Evolutionary conservation across 73 alveolate genomes (phyloP), one percentile per base, ranked within the genome.

Genomic region (Paramecium octaurelia): DNA sequence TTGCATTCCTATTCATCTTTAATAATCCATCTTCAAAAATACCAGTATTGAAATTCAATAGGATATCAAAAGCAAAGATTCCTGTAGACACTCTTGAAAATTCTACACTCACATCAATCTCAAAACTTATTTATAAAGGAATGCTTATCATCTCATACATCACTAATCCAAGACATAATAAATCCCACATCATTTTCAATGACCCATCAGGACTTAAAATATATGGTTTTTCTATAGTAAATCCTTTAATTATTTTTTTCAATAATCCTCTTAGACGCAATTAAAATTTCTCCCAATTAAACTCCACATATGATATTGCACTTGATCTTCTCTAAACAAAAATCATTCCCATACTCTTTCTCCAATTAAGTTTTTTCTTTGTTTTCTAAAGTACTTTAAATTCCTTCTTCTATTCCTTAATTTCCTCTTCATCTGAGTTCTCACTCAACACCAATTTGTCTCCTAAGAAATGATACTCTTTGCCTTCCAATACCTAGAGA

Each of bases 181-280:
- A 75, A 64, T 96, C 99, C 99, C 99, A 96, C 23, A 64, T 70
- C 36, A 94, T 84, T 76, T 92, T 86, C 68, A 86, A 57, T 14
- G 94, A 88, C 36, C 93, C 96, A 77, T 96, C 97, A 92, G 93
- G 88, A 58, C 60, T 75, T 23, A 75, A 38, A 29, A 75, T 75
- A 36, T 75, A 75, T 38, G 88, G 88, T 38, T 75, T 38, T 75
- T 75, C 88, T 34, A 75, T 38, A 10, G 68, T 75, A 9, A 20
- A 75, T 35, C 68, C 60, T 75, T 75, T 75, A 2, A 38, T 18
- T 18, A 75, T 35, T 24, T 75, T 75, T 75, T 75, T 75, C 40
- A 75, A 31, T 31, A 64, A 23, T 27, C 50, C 84, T 34, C 84
- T 64, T 27, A 64, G 1, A 31, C 84, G 42, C 46, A 64, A 64